Evolutionary conservation across 192 early-diverging fungal genomes (phyloP), one percentile per base, ranked within the genome.

Genomic region (Backusella luteola): DNA sequence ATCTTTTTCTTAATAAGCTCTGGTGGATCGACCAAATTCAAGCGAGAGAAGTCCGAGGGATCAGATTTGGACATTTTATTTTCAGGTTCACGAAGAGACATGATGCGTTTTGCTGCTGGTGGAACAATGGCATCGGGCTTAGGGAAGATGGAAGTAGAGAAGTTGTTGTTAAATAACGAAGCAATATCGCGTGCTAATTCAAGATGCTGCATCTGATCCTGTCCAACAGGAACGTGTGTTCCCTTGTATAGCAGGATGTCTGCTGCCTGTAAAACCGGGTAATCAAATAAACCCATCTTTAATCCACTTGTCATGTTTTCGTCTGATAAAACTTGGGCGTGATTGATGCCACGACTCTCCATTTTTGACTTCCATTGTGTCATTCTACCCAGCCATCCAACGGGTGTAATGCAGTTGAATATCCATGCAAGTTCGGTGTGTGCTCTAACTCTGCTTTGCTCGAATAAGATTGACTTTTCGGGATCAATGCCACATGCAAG

Each of bases 21-120:
- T 11, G 94, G 91, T 0, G 90, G 71, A 78, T 98, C 96, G 34
- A 80, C 77, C 3, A 98, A 76, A 73, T 92, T 90, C 74, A 98
- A 96, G 0, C 95, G 90, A 1, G 93, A 86, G 29, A 84, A 74
- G 32, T 92, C 91, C 7, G 84, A 88, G 4, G 88, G 81, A 59
- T 96, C 93, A 0, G 92, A 94, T 81, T 98, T 97, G 11, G 95
- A 95, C 97, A 97, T 98, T 79, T 97, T 97, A 49, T 79, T 74
- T 14, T 76, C 76, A 2, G 96, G 96, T 49, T 93, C 86, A 5
- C 89, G 85, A 14, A 98, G 82, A 2, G 96, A 97, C 93, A 96
- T 94, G 68, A 97, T 89, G 21, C 94, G 90, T 66, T 93, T 94
- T 17, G 90, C 89, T 2, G 85, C 12, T 42, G 80, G 70, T 89